Percentiles rank a stretch among this genome's conserved stretches.
phyloP scores from a whole-genome alignment of 2,329 filamentous ascomycete genomes.

The Cladosporium sp. region DNA sequence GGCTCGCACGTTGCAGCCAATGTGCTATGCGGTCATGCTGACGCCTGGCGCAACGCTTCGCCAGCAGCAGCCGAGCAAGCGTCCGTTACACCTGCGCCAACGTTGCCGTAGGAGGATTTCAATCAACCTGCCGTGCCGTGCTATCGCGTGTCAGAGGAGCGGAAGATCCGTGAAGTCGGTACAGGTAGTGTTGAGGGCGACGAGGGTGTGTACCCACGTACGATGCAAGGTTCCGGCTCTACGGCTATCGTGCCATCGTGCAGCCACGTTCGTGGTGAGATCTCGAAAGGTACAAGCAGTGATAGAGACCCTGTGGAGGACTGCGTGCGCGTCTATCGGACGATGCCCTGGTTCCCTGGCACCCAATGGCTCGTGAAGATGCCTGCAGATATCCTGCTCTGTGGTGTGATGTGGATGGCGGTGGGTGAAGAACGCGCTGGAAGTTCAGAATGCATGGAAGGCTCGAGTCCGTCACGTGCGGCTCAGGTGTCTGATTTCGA shows the following conservation, averaged over 20 bases:
- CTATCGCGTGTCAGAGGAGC: not conserved
- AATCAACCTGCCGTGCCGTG: not conserved
- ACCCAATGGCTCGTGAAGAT: constrained; percentile 4
- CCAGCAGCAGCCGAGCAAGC: not conserved
- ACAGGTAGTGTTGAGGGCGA: not conserved
- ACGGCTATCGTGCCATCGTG: not conserved
- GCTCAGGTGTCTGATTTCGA: not conserved
- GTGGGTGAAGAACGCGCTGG: not conserved
- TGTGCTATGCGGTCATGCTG: constrained; percentile 7
- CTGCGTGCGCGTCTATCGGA: not conserved
- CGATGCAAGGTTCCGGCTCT: not conserved
- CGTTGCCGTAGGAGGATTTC: constrained; percentile 2
- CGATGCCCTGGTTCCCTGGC: not conserved
- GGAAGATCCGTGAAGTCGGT: not conserved
- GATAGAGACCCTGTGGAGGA: not conserved
- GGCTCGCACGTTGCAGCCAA: not conserved
- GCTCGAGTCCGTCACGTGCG: not conserved
- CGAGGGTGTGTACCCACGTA: not conserved
- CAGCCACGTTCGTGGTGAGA: not conserved
- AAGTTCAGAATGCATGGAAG: no score
- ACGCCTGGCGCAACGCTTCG: not conserved
- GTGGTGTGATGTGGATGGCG: not conserved
- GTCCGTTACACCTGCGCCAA: not conserved
- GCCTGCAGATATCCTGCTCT: not conserved
- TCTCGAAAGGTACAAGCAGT: not conserved